Base-by-base conservation (phyloP, 306 rosid species). In the Comarum palustre region DNA sequence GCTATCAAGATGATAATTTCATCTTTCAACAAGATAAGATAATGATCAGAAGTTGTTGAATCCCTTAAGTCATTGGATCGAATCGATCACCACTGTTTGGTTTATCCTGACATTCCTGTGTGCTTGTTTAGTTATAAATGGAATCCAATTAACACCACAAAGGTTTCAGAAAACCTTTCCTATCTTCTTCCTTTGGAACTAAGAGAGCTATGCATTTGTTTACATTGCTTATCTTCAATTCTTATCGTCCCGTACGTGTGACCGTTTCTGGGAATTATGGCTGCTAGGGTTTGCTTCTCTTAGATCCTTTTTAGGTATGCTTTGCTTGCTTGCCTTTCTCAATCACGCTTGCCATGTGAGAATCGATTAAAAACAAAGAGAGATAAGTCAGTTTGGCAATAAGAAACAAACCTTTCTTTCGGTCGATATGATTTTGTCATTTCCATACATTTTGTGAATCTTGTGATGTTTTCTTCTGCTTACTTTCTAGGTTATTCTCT, bases 401-500 rank as follows among this genome's bases (percentile, higher is more conserved):
- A 60, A 60, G 66, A 31, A 31, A 31, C 66, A 60, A 60, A 31
- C 22, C 12, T 2, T 15, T 59, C 15, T 25, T 9, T 25, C 14
- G 60, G 31, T 8, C 22, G 29, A 54, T 24, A 70, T 36, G 8
- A 2, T 70, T 34, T 71, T 39, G 75, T 39, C 66, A 16, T 57
- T 25, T 71, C 58, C 38, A 39, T 16, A 9, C 20, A 2, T 1
- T 34, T 52, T 22, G 38, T 11, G 38, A 51, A 51, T 42, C 20
- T 32, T 58, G 36, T 58, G n/a, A 48, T 31, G 5, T 5, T n/a
- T 68, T 32, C 36, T 69, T 24, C 14, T 48, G 46, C 45, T 32
- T 32, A 48, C 32, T 69, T 48, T 58, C 61, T 32, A 32, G 50
- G 31, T 50, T 69, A 12, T 69, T 69, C 73, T 48, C 61, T 48